Conservation (phyloP, 768 basidiomycete species). For the Hemileccinum impolitum region DNA sequence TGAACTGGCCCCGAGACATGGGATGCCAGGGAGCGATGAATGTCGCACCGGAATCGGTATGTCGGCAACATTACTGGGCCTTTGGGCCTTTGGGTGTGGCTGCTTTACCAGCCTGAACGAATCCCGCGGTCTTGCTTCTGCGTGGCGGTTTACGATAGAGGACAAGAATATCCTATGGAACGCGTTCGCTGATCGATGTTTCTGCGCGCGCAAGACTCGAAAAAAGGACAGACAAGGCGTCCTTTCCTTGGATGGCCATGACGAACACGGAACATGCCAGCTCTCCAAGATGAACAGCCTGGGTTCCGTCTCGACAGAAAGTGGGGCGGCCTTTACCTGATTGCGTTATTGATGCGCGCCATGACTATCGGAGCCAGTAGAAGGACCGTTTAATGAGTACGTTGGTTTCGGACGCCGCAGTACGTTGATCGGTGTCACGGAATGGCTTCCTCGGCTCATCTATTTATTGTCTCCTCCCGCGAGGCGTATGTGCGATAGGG, state of each 20-base stretch:
- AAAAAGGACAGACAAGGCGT: neutral
- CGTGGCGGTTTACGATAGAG: too few species aligned
- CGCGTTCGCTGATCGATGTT: too few species aligned
- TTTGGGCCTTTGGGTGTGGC: too few species aligned
- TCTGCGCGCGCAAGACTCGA: too few species aligned
- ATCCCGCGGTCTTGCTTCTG: too few species aligned
- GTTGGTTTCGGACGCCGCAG: neutral
- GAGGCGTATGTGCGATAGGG: neutral
- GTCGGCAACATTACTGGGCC: neutral
- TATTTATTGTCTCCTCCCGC: neutral
- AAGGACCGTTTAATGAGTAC: neutral
- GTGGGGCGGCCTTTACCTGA: neutral
- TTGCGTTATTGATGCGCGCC: neutral
- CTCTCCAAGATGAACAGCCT: too few species aligned
- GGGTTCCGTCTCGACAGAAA: too few species aligned
- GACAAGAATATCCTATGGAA: too few species aligned
- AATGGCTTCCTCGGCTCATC: neutral
- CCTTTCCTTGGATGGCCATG: neutral
- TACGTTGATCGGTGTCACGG: neutral
- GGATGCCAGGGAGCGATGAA: neutral
- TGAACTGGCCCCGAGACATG: too few species aligned
- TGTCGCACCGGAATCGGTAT: neutral
- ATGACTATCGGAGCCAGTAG: neutral
- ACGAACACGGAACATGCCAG: neutral
- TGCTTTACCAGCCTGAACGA: too few species aligned